Percentiles rank a stretch among this genome's conserved stretches.
phyloP scores from a whole-genome alignment of 768 basidiomycete genomes.

The Phlebiopsis flavidoalba region DNA sequence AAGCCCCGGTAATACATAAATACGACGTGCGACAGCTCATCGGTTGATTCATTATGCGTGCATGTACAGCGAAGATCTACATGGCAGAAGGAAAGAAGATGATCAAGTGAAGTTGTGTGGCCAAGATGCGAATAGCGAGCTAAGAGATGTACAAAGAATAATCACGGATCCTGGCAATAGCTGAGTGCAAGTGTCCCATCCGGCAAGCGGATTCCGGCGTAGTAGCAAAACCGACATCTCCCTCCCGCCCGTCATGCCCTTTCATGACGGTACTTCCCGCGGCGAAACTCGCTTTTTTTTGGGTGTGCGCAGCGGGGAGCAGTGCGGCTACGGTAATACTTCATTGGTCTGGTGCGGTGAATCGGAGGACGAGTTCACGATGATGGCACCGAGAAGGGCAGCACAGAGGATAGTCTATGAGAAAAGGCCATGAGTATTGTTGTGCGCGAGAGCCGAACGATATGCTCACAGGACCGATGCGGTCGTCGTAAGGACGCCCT shows the following conservation, averaged over 20 bases:
- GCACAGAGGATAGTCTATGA: conserved; percentile 75
- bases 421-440: conserved; percentile 8
- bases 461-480: conserved; percentile 82
- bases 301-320: background rate
- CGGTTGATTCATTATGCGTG: background rate
- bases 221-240: background rate
- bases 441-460: conserved; percentile 8
- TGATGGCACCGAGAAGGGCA: conserved; percentile 75
- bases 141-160: background rate
- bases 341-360: conserved; percentile 35
- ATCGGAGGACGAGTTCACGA: conserved; percentile 81
- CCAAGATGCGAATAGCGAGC: background rate
- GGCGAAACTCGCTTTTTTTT: background rate
- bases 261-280: background rate
- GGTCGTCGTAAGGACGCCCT: conserved; percentile 95
- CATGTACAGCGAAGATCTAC: background rate
- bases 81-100: background rate
- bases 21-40: background rate
- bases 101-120: background rate
- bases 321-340: background rate
- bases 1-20: background rate
- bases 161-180: background rate
- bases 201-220: background rate
- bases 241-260: background rate
- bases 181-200: background rate